Base-by-base conservation (phyloP, 768 basidiomycete genomes). In the Suillus paluster region DNA sequence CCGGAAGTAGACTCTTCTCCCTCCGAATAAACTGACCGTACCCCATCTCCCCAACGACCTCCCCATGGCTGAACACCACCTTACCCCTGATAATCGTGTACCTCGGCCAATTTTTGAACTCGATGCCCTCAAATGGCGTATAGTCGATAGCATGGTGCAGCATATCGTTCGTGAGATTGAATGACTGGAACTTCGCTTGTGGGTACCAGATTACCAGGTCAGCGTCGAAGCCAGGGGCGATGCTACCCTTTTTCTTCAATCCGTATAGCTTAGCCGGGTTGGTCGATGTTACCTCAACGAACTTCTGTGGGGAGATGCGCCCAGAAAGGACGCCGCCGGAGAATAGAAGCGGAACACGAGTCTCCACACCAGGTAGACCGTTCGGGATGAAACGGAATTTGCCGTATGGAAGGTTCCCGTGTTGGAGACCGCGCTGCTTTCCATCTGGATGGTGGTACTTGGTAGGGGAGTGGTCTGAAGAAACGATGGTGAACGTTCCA, bases 211-310 rank as follows among this genome's bases (percentile, higher is more conserved):
- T 71, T 33, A 71, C 65, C n/a, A 77, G 60, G 54, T 77, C 76
- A n/a, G 76, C 76, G 56, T 77, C 76, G 30, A 64, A 68, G 0
- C 76, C 76, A 21, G 74, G 74, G 30, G 64, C 69, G 33, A 77
- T 75, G 1, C 72, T 66, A 1, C 75, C 75, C 64, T 76, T 72
- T 23, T 71, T 72, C 59, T 74, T 72, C 65, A 75, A 68, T 25
- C 74, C 73, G 48, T 75, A 74, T 5, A 76, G 68, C 66, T 77
- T 77, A 4, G 75, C 75, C 1, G 75, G 69, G 45, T 74, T 74
- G 4, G 73, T 70, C 19, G 69, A 70, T 58, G 70, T 76, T 14
- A 77, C 64, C 62, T 75, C 73, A 45, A 77, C 76, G 48, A 77
- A 77, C 52, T 73, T 69, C 46, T 68, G 66, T 3, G 67, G 64